phyloP scores from a whole-genome alignment of 2,329 filamentous ascomycete genomes.

The Proliferodiscus dingleyae region DNA sequence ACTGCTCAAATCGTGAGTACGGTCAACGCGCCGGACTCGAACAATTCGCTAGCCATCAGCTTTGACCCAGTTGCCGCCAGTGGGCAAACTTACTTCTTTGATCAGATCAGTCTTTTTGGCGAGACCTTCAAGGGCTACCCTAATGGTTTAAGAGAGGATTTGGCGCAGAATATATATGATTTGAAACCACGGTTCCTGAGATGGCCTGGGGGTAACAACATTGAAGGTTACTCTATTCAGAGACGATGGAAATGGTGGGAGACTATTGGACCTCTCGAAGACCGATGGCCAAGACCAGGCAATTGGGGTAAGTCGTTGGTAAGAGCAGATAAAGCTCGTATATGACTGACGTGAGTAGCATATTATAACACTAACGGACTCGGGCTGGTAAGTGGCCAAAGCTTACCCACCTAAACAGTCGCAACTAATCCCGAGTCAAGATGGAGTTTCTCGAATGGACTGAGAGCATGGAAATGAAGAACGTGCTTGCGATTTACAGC shows the following conservation, averaged over 20 bases:
- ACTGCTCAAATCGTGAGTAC: slow-evolving; percentile 14
- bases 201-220: slow-evolving; percentile 61
- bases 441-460: slow-evolving; percentile 33
- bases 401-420: slow-evolving; percentile 33
- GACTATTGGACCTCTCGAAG: slow-evolving; percentile 35
- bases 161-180: slow-evolving; percentile 47
- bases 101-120: slow-evolving; percentile 54
- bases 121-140: slow-evolving; percentile 51
- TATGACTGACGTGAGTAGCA: slow-evolving; percentile 33
- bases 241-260: slow-evolving; percentile 34
- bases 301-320: neutral
- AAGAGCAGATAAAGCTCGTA: neutral
- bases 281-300: slow-evolving; percentile 17
- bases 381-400: slow-evolving; percentile 40
- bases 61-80: slow-evolving; percentile 42
- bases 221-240: slow-evolving; percentile 30
- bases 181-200: slow-evolving; percentile 53
- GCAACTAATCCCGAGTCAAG: neutral
- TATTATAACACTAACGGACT: slow-evolving; percentile 42
- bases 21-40: slow-evolving; percentile 29
- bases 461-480: slow-evolving; percentile 41
- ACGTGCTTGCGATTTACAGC: slow-evolving; percentile 42
- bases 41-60: slow-evolving; percentile 51
- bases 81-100: slow-evolving; percentile 43
- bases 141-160: slow-evolving; percentile 53